A percentile compares a stretch with the other conserved stretches of the same genome.
phyloP scores from a whole-genome alignment of 345 rosid genomes.

The Heritiera fomes region DNA sequence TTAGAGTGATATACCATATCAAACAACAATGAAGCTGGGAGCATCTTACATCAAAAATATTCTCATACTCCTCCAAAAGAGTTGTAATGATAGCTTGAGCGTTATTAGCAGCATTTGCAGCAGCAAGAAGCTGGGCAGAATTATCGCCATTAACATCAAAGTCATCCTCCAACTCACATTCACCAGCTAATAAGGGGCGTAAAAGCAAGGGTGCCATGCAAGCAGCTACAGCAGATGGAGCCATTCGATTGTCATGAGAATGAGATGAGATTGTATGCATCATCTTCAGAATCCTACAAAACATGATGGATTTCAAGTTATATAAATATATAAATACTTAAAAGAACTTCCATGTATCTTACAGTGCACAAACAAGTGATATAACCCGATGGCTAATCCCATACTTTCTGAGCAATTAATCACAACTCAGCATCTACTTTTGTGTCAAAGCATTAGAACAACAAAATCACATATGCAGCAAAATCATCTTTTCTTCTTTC shows the following conservation, averaged over 20 bases:
- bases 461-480: not conserved
- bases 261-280: slow-evolving; percentile 82
- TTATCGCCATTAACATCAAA: slow-evolving; percentile 81
- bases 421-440: slow-evolving; percentile 13
- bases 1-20: slow-evolving; percentile 5
- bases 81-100: slow-evolving; percentile 87
- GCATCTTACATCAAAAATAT: slow-evolving; percentile 82
- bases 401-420: slow-evolving; percentile 3
- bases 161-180: slow-evolving; percentile 93
- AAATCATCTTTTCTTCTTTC: slow-evolving; percentile 3
- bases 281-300: slow-evolving; percentile 86
- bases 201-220: slow-evolving; percentile 99
- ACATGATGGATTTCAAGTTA: slow-evolving; percentile 22
- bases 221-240: slow-evolving; percentile 96
- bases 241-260: slow-evolving; percentile 91
- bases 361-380: not conserved
- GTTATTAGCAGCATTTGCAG: slow-evolving; percentile 96
- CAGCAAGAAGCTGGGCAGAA: slow-evolving; percentile 99
- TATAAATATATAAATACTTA: not conserved
- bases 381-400: slow-evolving; percentile 4
- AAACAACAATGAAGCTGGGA: slow-evolving; percentile 20
- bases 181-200: slow-evolving; percentile 94
- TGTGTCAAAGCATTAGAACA: not conserved
- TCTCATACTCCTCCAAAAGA: slow-evolving; percentile 87
- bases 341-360: not conserved